phyloP scores from a whole-genome alignment of 1,284 basidiomycete genomes.

The Tausonia pullulans region DNA sequence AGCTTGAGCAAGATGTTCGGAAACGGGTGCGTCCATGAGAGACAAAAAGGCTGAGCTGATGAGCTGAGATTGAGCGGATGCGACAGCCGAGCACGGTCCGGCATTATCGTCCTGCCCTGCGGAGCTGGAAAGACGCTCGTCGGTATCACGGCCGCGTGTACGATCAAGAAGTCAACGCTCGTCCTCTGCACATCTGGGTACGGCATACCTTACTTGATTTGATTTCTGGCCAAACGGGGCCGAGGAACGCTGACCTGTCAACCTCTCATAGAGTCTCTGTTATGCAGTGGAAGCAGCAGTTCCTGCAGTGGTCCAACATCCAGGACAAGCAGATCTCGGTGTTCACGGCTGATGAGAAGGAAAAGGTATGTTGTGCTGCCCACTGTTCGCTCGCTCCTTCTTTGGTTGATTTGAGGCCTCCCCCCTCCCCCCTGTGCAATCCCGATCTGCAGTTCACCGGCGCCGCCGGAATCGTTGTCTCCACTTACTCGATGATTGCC shows the following conservation, averaged over 20 bases:
- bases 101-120: conserved; percentile 96
- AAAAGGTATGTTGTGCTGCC: conserved; percentile 51
- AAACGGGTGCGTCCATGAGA: conserved; percentile 55
- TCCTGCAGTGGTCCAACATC: conserved; percentile 94
- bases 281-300: conserved; percentile 96
- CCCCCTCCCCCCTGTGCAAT: neutral
- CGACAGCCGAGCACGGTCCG: conserved; percentile 78
- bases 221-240: neutral
- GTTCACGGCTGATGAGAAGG: conserved; percentile 92
- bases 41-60: conserved; percentile 5
- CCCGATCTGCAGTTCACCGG: conserved; percentile 59
- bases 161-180: conserved; percentile 98
- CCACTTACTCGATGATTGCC: conserved; percentile 97
- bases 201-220: conserved; percentile 30
- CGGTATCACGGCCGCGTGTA: conserved; percentile 97
- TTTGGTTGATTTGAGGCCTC: no score
- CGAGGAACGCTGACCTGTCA: neutral
- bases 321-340: conserved; percentile 89
- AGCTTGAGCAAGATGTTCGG: conserved; percentile 97
- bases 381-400: no score
- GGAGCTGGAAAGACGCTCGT: conserved; percentile 98
- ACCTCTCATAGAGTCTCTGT: conserved; percentile 64
- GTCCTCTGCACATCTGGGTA: conserved; percentile 94
- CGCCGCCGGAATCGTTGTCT: conserved; percentile 89
- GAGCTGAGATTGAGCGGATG: neutral